Conservation (phyloP, 306 rosid species). For the Gastrolobium villosum region DNA sequence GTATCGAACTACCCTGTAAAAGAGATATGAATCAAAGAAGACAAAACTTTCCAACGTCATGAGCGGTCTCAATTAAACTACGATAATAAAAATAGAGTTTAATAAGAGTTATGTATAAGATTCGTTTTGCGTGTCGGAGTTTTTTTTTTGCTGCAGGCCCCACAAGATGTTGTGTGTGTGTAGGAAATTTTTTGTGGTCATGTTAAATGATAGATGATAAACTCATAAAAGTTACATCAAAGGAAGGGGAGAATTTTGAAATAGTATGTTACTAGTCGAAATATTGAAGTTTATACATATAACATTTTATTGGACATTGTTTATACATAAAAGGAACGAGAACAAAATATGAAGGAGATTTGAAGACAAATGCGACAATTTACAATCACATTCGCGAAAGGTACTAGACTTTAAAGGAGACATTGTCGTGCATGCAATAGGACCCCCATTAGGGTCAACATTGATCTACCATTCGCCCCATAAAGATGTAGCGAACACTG, state of each 20-base stretch:
- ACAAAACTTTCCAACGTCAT: too few species aligned
- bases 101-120: too few species aligned
- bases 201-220: too few species aligned
- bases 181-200: too few species aligned
- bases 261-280: neutral
- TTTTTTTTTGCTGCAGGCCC: too few species aligned
- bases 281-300: neutral
- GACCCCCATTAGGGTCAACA: constrained; percentile 39
- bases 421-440: neutral
- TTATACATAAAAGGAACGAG: neutral
- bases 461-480: neutral
- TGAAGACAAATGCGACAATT: constrained; percentile 37
- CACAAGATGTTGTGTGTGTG: too few species aligned
- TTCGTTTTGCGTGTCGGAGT: too few species aligned
- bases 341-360: neutral
- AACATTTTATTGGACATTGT: neutral
- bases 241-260: neutral
- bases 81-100: neutral
- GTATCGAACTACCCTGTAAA: too few species aligned
- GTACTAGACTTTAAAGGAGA: constrained; percentile 2
- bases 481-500: neutral
- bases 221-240: too few species aligned
- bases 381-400: constrained; percentile 38
- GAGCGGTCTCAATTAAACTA: neutral
- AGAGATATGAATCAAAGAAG: too few species aligned